Percentiles rank a stretch among this genome's conserved stretches.
Evolutionary conservation across 192 early-diverging fungal genomes (phyloP).

Genomic region (Allomyces macrogynus): DNA sequence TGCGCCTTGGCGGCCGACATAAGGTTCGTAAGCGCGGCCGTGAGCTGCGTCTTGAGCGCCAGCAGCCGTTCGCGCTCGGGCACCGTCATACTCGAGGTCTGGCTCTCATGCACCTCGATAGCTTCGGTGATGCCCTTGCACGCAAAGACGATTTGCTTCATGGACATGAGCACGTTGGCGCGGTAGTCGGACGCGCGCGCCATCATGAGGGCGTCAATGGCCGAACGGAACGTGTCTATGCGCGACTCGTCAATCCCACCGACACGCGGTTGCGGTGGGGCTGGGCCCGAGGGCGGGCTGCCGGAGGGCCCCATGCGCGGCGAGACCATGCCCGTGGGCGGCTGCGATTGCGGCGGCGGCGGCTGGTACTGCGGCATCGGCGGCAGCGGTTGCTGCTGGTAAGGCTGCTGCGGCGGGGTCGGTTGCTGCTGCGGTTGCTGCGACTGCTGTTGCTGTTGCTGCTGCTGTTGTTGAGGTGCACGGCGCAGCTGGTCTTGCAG

Average conservation of each 20-base stretch:
- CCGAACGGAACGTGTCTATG: slow-evolving; percentile 1
- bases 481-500: background rate
- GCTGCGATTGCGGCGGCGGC: too few relatives aligned
- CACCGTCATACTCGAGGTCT: slow-evolving; percentile 16
- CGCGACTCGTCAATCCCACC: background rate
- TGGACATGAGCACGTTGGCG: slow-evolving; percentile 51
- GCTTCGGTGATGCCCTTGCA: slow-evolving; percentile 72
- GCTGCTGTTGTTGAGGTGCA: too few relatives aligned
- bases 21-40: slow-evolving; percentile 38
- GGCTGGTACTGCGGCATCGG: too few relatives aligned
- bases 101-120: slow-evolving; percentile 42
- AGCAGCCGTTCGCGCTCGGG: slow-evolving; percentile 23
- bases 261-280: too few relatives aligned
- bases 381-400: too few relatives aligned
- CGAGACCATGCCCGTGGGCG: too few relatives aligned
- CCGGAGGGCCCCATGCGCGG: too few relatives aligned
- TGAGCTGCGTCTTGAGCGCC: slow-evolving; percentile 38
- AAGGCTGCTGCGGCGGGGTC: too few relatives aligned
- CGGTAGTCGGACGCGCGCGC: slow-evolving; percentile 31
- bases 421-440: too few relatives aligned
- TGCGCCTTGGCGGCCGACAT: slow-evolving; percentile 58
- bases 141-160: slow-evolving; percentile 60
- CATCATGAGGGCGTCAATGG: background rate
- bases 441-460: too few relatives aligned
- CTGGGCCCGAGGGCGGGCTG: too few relatives aligned